Evolutionary conservation across 1,139 yeast species (phyloP), one percentile per base, ranked within the genome.

Genomic region (Hanseniaspora uvarum): DNA sequence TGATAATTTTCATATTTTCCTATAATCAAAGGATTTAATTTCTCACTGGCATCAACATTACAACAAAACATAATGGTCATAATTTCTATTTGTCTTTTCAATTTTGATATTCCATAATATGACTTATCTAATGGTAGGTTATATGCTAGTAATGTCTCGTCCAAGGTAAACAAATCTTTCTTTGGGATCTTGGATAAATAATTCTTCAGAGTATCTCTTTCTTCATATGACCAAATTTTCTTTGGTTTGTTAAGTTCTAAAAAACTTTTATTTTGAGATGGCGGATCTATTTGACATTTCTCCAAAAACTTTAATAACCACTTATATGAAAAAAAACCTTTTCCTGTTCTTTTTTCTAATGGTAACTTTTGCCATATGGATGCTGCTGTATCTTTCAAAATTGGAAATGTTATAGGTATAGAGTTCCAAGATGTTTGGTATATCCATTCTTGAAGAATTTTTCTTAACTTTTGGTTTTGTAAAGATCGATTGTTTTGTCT

Each of bases 361-460:
- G 86, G 83, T 21, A 80, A 68, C 52, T 79, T 68, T 46, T 76
- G 79, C 86, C 86, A 81, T 30, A 80, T 77, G 5, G 81, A 75
- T 54, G 76, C 73, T 1, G 86, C 85, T 0, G 86, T 78, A 65
- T 77, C 79, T 60, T 79, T 81, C 28, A 81, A 72, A 24, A 80
- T 78, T 0, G 84, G 83, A 0, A 81, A 75, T 0, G 84, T 78
- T 7, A 80, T 75, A 1, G 86, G 86, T 30, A 80, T 78, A 48
- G 74, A 75, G 62, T 79, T 83, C 86, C 86, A 80, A 1, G 76
- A 74, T 24, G 81, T 78, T 62, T 80, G 86, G 0, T 83, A 76
- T 50, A 80, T 78, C 86, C 86, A 81, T 64, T 81, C 86, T 10
- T 81, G 75, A 46, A 81, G 65, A 6, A 80, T 80, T 49, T 75